These are phyloP conservation scores for Pulveroboletus sp. DNA, from an alignment of 768 basidiomycete species.

Conservation along the genomic window DNA sequence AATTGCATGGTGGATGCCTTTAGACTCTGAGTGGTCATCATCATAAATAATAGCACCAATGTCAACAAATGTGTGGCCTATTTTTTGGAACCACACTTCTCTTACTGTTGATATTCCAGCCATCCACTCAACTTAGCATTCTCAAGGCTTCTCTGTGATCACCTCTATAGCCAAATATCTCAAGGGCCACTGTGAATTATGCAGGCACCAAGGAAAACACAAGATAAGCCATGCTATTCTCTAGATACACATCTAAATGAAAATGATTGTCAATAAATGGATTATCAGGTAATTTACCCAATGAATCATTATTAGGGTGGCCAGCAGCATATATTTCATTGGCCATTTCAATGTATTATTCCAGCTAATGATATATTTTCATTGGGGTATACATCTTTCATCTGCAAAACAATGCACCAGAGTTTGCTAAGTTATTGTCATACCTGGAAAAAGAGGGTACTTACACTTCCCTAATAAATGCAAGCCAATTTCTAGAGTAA, in stretches of 20 bases:
- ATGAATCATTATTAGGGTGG: slow-evolving; percentile 29
- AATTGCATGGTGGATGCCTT: slow-evolving; percentile 75
- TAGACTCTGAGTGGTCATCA: slow-evolving; percentile 39
- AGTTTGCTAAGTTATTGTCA: not conserved
- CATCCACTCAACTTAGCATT: slow-evolving; percentile 57
- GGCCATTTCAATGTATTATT: slow-evolving; percentile 65
- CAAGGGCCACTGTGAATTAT: slow-evolving; percentile 73
- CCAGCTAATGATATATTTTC: slow-evolving; percentile 75
- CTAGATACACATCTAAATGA: slow-evolving; percentile 87
- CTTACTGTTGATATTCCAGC: slow-evolving; percentile 46
- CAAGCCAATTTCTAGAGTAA: slow-evolving; percentile 89
- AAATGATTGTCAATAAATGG: slow-evolving; percentile 77
- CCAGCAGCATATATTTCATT: slow-evolving; percentile 46
- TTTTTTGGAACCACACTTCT: slow-evolving; percentile 47
- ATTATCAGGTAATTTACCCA: slow-evolving; percentile 42
- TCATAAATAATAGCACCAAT: not conserved
- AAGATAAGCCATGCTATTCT: slow-evolving; percentile 78
- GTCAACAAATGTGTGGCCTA: slow-evolving; percentile 19
- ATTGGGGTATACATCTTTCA: slow-evolving; percentile 89
- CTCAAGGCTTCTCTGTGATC: slow-evolving; percentile 67
- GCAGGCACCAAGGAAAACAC: slow-evolving; percentile 82
- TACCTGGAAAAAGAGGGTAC: slow-evolving; percentile 28
- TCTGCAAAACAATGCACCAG: slow-evolving; percentile 39
- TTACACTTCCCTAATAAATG: slow-evolving; percentile 88
- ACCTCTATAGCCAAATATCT: slow-evolving; percentile 87